These are phyloP conservation scores for Talaromyces piceae DNA, from an alignment of 2,329 filamentous ascomycete species.

Conservation along the genomic window DNA sequence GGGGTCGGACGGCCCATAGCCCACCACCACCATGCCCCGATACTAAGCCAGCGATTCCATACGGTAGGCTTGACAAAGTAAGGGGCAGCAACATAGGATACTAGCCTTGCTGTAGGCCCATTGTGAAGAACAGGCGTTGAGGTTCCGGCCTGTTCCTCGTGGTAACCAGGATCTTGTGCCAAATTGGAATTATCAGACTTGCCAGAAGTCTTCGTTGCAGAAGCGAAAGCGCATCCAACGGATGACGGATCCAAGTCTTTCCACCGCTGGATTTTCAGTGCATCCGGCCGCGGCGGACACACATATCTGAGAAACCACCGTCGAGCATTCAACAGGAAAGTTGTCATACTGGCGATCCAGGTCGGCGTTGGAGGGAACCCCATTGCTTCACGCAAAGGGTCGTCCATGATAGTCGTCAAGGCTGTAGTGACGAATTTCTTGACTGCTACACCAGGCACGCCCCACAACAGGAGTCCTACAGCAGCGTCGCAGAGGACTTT, in stretches of 20 bases:
- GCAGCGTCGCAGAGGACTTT: constrained; percentile 51
- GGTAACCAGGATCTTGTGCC: background rate
- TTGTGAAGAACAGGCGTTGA: background rate
- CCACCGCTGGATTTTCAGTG: background rate
- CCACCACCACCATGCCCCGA: constrained; percentile 44
- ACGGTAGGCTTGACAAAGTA: constrained; percentile 56
- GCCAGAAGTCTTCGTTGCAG: background rate
- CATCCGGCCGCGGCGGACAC: constrained; percentile 47
- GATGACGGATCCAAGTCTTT: background rate
- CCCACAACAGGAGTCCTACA: constrained; percentile 53
- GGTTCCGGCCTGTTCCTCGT: background rate
- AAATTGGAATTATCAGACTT: background rate
- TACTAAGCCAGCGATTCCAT: constrained; percentile 55
- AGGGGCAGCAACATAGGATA: constrained; percentile 43
- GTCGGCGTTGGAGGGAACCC: constrained; percentile 42
- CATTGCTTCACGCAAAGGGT: constrained; percentile 58
- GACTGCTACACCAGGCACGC: constrained; percentile 41
- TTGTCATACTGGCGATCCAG: constrained; percentile 33
- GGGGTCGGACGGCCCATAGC: constrained; percentile 41
- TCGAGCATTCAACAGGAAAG: constrained; percentile 46
- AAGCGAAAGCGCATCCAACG: background rate
- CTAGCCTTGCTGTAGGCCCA: background rate
- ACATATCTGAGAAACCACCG: constrained; percentile 52
- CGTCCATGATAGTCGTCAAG: constrained; percentile 56
- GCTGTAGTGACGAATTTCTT: constrained; percentile 44